Conservation (phyloP, 441 rosid genomes). For the Cnidoscolus chayamansa region DNA sequence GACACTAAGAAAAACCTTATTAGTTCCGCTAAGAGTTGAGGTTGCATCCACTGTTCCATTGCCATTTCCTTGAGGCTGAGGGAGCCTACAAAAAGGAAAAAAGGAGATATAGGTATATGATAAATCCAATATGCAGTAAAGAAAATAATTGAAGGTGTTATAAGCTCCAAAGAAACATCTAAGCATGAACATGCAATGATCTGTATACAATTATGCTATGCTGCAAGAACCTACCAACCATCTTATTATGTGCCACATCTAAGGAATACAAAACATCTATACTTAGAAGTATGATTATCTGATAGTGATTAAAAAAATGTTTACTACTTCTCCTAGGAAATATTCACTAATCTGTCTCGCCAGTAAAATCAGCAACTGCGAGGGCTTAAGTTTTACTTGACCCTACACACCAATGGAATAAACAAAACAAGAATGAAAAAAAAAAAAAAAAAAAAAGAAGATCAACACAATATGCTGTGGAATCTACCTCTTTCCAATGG, state of each 20-base stretch:
- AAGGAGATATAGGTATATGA: conserved; percentile 10
- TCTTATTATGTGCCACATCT: neutral
- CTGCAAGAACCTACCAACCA: neutral
- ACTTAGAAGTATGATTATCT: neutral
- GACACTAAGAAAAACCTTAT: conserved; percentile 49
- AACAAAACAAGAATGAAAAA: neutral
- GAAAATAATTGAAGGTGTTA: conserved; percentile 4
- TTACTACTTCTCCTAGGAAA: neutral
- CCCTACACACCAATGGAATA: neutral
- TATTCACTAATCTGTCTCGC: conserved; percentile 3
- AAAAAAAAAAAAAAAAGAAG: neutral
- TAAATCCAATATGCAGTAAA: neutral
- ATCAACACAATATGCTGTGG: neutral
- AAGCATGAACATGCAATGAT: neutral
- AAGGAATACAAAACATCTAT: neutral
- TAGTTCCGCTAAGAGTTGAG: conserved; percentile 35
- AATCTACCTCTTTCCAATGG: conserved; percentile 20
- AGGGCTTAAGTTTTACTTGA: neutral
- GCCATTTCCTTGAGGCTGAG: conserved; percentile 41
- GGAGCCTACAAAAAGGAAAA: conserved; percentile 35
- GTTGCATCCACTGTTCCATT: conserved; percentile 36
- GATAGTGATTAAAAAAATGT: neutral
- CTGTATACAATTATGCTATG: neutral
- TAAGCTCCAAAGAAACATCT: neutral
- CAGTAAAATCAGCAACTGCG: neutral